Conservation (phyloP, 345 rosid genomes). For the Schrenkiella parvula region DNA sequence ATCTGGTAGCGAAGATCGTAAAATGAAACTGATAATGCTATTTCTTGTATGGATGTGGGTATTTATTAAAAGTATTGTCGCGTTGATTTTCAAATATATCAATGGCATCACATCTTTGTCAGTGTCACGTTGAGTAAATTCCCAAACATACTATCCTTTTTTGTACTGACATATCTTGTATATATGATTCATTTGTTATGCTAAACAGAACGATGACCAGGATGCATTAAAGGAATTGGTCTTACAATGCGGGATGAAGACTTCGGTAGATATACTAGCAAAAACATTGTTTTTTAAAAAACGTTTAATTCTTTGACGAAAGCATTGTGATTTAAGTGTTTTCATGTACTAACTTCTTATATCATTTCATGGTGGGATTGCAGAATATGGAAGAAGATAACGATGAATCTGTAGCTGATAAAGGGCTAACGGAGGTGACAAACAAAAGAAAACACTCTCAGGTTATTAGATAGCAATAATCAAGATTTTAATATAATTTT, state of each 20-base stretch:
- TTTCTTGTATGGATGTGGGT: not conserved
- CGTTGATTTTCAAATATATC: not conserved
- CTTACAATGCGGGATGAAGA: slow-evolving; percentile 28
- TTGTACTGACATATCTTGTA: not conserved
- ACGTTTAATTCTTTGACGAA: not conserved
- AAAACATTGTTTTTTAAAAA: not conserved
- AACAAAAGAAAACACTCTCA: slow-evolving; percentile 31
- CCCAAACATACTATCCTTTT: not conserved
- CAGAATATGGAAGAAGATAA: slow-evolving; percentile 32
- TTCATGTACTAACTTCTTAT: not conserved
- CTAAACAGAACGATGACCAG: slow-evolving; percentile 55
- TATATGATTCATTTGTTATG: not conserved
- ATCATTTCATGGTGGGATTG: not conserved
- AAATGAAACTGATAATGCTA: not conserved
- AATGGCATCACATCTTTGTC: not conserved
- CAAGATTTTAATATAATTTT: not conserved
- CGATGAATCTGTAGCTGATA: slow-evolving; percentile 19
- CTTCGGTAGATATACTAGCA: slow-evolving; percentile 33
- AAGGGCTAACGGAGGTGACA: slow-evolving; percentile 9
- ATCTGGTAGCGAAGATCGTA: not conserved
- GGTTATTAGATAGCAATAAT: not conserved
- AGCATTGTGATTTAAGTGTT: not conserved
- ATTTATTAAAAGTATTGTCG: not conserved
- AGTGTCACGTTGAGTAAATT: not conserved
- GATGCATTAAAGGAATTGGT: slow-evolving; percentile 60